Percentiles rank a stretch among this genome's conserved stretches.
Evolutionary conservation across 169 alveolate genomes (phyloP).

Genomic region (Plasmodium cynomolgi): DNA sequence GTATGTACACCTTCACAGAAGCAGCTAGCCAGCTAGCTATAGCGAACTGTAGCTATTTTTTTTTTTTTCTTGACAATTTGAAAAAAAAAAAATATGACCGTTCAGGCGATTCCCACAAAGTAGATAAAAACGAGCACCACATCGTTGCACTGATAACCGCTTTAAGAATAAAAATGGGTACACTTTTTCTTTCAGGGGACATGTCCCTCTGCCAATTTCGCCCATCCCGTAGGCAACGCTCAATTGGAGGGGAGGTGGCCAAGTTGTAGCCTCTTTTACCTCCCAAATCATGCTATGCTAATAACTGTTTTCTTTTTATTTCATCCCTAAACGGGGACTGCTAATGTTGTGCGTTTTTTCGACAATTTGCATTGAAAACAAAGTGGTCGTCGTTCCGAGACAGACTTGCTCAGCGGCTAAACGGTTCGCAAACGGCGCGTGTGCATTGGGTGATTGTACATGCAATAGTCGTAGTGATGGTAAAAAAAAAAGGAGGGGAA

Average conservation of each 20-base stretch:
- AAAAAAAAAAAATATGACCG: conserved; percentile 7
- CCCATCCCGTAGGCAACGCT: not conserved
- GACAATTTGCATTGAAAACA: not conserved
- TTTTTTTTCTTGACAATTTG: not conserved
- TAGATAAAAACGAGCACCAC: not conserved
- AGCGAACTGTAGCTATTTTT: not conserved
- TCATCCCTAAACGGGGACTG: not conserved
- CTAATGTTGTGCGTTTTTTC: not conserved
- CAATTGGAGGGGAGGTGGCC: not conserved
- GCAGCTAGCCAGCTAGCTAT: not conserved
- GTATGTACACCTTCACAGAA: not conserved
- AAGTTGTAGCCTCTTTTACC: not conserved
- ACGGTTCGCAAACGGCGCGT: not conserved
- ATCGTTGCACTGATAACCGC: not conserved
- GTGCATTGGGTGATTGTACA: not conserved
- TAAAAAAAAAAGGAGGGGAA: not conserved
- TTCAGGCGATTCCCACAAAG: conserved; percentile 11
- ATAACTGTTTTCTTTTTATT: not conserved
- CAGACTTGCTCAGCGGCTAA: not conserved
- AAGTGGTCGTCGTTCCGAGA: not conserved
- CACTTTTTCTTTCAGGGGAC: not conserved
- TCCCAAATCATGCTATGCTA: not conserved
- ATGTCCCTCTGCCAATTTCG: not conserved
- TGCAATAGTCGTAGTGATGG: not conserved
- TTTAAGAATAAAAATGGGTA: not conserved